A percentile compares a stretch with the other conserved stretches of the same genome.
Evolutionary conservation across 2,329 filamentous ascomycete species (phyloP).

Genomic region (Claviceps paspali): DNA sequence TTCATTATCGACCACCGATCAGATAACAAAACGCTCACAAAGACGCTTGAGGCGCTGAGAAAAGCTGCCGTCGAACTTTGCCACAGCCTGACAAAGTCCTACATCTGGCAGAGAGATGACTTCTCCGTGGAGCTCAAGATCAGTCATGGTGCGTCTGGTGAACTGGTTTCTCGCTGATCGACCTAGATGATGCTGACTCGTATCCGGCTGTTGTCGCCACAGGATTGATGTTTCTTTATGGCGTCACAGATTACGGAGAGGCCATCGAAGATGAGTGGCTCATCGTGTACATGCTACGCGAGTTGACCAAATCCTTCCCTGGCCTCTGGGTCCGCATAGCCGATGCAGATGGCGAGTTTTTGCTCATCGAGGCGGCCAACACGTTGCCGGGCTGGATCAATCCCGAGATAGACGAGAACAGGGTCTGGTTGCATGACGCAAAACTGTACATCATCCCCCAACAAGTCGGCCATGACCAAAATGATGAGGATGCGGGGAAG

Average conservation of each 20-base stretch:
- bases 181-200: neutral
- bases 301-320: constrained; percentile 58
- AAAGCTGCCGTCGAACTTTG: constrained; percentile 50
- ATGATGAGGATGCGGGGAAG: constrained; percentile 7
- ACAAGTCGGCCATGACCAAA: constrained; percentile 18
- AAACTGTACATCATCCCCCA: constrained; percentile 57
- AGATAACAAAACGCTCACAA: constrained; percentile 40
- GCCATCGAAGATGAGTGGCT: constrained; percentile 97
- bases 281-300: constrained; percentile 74
- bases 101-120: constrained; percentile 86
- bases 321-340: constrained; percentile 69
- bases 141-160: constrained; percentile 31
- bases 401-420: constrained; percentile 74
- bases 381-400: constrained; percentile 80
- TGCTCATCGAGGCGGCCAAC: constrained; percentile 85
- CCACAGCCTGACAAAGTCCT: constrained; percentile 55
- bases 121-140: constrained; percentile 57
- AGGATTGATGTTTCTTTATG: constrained; percentile 47
- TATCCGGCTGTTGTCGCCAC: neutral
- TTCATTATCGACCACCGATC: constrained; percentile 48
- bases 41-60: constrained; percentile 55
- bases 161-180: neutral
- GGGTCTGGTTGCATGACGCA: constrained; percentile 77
- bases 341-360: constrained; percentile 88
- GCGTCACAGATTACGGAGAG: constrained; percentile 77